phyloP scores from a whole-genome alignment of 805 yeast genomes.

The Vanderwaltozyma polyspora region DNA sequence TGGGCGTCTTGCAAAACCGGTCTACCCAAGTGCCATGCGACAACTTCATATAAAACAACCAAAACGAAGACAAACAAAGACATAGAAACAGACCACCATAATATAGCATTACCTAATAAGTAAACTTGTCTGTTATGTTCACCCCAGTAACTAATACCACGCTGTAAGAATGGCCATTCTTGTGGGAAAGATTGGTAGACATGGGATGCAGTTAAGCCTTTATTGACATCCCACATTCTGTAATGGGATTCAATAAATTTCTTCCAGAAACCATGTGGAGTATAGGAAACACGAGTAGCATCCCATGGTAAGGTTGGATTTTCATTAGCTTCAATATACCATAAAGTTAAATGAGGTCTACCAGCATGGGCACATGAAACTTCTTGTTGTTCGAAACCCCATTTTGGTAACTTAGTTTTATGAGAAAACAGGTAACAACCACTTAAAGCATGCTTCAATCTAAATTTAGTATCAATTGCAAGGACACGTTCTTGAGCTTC shows the following conservation, averaged over 20 bases:
- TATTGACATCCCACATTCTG: slow-evolving; percentile 66
- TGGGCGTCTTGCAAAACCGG: slow-evolving; percentile 38
- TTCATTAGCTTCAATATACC: slow-evolving; percentile 66
- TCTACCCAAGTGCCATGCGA: slow-evolving; percentile 58
- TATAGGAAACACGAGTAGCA: slow-evolving; percentile 45
- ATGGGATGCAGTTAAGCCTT: slow-evolving; percentile 56
- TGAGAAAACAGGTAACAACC: slow-evolving; percentile 70
- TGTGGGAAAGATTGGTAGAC: slow-evolving; percentile 59
- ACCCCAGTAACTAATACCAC: slow-evolving; percentile 76
- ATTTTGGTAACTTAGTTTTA: slow-evolving; percentile 58
- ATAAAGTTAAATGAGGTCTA: slow-evolving; percentile 44
- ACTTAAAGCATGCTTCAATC: slow-evolving; percentile 70
- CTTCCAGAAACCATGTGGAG: slow-evolving; percentile 39
- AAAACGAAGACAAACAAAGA: slow-evolving; percentile 38
- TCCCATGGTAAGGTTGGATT: slow-evolving; percentile 36
- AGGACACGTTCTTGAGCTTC: slow-evolving; percentile 45
- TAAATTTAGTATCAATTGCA: slow-evolving; percentile 60
- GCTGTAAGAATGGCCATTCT: slow-evolving; percentile 60
- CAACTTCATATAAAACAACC: slow-evolving; percentile 33
- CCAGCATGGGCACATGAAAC: slow-evolving; percentile 74
- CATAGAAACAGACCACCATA: slow-evolving; percentile 63
- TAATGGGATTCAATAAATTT: slow-evolving; percentile 57
- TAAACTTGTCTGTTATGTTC: slow-evolving; percentile 46
- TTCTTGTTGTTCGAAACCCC: slow-evolving; percentile 80
- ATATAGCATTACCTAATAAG: slow-evolving; percentile 62